phyloP scores from a whole-genome alignment of 176 grass and related monocot species.

The Carex pumila region DNA sequence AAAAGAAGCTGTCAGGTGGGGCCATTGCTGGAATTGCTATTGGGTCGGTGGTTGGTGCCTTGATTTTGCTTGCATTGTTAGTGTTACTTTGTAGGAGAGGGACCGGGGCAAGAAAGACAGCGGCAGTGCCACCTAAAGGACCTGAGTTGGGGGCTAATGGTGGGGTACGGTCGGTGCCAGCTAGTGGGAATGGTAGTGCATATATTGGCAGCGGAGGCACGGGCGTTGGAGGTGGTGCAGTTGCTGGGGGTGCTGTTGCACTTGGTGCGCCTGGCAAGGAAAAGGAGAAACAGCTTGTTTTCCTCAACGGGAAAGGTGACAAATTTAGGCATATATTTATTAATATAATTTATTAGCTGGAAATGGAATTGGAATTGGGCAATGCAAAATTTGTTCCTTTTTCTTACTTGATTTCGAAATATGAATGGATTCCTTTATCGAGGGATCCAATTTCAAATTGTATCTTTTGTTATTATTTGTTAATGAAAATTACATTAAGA shows the following conservation, averaged over 20 bases:
- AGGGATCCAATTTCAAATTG: not conserved
- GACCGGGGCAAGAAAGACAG: slow-evolving; percentile 17
- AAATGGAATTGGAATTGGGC: not conserved
- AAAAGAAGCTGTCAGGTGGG: slow-evolving; percentile 89
- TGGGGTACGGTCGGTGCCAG: slow-evolving; percentile 30
- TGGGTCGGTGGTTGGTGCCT: slow-evolving; percentile 41
- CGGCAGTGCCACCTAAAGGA: slow-evolving; percentile 32
- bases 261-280: slow-evolving; percentile 19
- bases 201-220: not conserved
- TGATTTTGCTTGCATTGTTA: slow-evolving; percentile 51
- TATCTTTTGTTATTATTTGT: not conserved
- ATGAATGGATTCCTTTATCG: not conserved
- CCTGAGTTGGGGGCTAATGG: slow-evolving; percentile 34
- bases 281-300: slow-evolving; percentile 64
- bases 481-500: not conserved
- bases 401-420: not conserved
- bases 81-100: slow-evolving; percentile 62
- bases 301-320: slow-evolving; percentile 42
- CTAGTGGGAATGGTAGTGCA: slow-evolving; percentile 34
- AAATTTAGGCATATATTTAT: not conserved
- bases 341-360: not conserved
- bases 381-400: not conserved
- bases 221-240: not conserved
- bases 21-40: slow-evolving; percentile 96
- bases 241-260: not conserved